These are phyloP conservation scores for Fragilaria crotonensis DNA, from an alignment of 108 stramenopile species.

Conservation along the genomic window DNA sequence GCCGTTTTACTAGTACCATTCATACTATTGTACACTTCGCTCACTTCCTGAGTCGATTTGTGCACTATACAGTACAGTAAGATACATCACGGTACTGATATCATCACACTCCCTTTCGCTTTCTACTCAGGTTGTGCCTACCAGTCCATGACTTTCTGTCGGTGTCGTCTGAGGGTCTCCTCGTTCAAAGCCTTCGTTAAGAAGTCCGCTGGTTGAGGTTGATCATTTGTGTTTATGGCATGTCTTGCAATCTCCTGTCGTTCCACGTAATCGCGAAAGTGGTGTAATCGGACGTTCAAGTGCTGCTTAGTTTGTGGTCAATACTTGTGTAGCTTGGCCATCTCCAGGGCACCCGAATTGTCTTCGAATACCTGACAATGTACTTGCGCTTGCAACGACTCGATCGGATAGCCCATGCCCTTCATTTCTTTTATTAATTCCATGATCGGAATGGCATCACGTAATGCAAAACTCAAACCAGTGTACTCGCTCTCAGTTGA, in stretches of 20 bases:
- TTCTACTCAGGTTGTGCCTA: too few relatives aligned
- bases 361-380: constrained; percentile 32
- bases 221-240: constrained; percentile 14
- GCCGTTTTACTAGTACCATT: too few relatives aligned
- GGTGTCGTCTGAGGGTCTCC: too few relatives aligned
- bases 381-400: constrained; percentile 7
- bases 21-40: too few relatives aligned
- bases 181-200: constrained; percentile 17
- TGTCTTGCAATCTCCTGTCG: constrained; percentile 19
- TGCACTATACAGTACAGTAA: too few relatives aligned
- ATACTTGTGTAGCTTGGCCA: constrained; percentile 22
- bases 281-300: constrained; percentile 24
- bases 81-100: too few relatives aligned
- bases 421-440: constrained; percentile 17
- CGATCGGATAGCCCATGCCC: constrained; percentile 7
- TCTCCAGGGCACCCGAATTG: constrained; percentile 25
- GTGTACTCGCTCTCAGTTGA: constrained; percentile 32
- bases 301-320: constrained; percentile 35
- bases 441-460: constrained; percentile 20
- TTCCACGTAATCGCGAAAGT: constrained; percentile 26
- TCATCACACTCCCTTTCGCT: too few relatives aligned
- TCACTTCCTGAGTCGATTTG: too few relatives aligned
- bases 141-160: too few relatives aligned
- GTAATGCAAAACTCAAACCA: too few relatives aligned
- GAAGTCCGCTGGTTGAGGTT: constrained; percentile 17